These are phyloP conservation scores for Lasiosphaeriaceae sp. DNA, from an alignment of 495 filamentous ascomycete genomes.

Conservation along the genomic window DNA sequence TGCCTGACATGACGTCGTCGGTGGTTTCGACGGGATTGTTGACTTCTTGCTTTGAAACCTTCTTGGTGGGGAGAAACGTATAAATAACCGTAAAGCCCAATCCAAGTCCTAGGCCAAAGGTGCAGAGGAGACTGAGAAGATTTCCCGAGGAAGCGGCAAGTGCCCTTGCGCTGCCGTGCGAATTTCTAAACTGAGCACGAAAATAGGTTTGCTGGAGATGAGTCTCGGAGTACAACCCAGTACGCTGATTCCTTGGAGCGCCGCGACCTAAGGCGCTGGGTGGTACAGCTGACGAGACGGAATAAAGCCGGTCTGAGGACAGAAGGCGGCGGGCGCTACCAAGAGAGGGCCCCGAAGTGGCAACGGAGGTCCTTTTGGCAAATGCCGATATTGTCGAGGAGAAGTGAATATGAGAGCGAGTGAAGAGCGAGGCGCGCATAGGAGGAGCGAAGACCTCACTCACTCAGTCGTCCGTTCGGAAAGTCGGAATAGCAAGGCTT, in stretches of 20 bases:
- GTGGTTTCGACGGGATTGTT: background rate
- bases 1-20: constrained; percentile 31
- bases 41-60: background rate
- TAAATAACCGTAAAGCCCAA: constrained; percentile 10
- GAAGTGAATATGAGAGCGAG: constrained; percentile 7
- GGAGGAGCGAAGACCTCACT: background rate
- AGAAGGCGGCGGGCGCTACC: background rate
- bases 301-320: constrained; percentile 2
- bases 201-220: background rate
- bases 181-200: constrained; percentile 2
- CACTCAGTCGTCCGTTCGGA: too few relatives aligned
- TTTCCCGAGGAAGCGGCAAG: constrained; percentile 1
- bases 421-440: constrained; percentile 14
- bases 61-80: background rate
- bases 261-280: background rate
- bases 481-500: background rate
- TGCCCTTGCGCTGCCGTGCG: constrained; percentile 1
- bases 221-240: too few relatives aligned
- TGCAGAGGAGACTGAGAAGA: constrained; percentile 11
- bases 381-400: constrained; percentile 5
- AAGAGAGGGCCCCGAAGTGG: background rate
- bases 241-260: background rate
- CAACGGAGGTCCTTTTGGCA: constrained; percentile 1
- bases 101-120: constrained; percentile 14
- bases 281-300: background rate